Base-by-base conservation (phyloP, 2,329 filamentous ascomycete genomes). In the Onygenales sp. region DNA sequence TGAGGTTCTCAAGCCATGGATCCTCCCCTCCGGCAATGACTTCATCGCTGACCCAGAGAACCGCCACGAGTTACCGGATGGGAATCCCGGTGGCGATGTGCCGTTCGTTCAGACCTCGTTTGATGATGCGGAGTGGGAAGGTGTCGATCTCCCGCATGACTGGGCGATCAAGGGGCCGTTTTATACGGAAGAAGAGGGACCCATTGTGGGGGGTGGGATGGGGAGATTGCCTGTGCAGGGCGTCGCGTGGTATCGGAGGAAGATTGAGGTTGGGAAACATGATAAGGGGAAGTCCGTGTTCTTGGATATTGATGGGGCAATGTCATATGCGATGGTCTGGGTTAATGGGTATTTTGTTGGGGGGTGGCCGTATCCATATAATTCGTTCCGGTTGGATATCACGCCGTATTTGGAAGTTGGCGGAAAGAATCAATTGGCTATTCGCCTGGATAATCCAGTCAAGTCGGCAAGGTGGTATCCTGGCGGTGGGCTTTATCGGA, bases 391-490 rank as follows among this genome's bases (percentile, higher is more conserved):
- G 2, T 64, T 80, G 1, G 73, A 79, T 52, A 66, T 80, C 6
- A 79, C 77, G 0, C 69, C 71, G 0, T 74, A 75, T 52, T 46
- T 68, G 5, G 62, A 65, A 50, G 51, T 58, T 0, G 71, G 68
- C 7, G 56, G 60, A 1, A 63, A 65, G 8, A 77, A 80, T 49
- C 54, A 67, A 32, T 63, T 80, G 0, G 77, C 77, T 1, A 76
- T 81, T 39, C 73, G 78, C 0, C 57, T 80, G 2, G 77, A 81
- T 47, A 78, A 80, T 55, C 67, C 72, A 0, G 41, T 72, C 0
- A 68, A 77, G 13, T 75, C 70, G 2, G 76, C 78, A 2, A 71
- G 78, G 2, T 81, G 76, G 76, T 81, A 80, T 55, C 77, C 78
- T 3, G 78, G 78, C 11, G 78, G 67, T 10, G 78, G 78, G 1